A percentile compares a stretch with the other conserved stretches of the same genome.
Conservation (phyloP, 768 basidiomycete genomes). For the Rhodosporidiobolus sp. region DNA sequence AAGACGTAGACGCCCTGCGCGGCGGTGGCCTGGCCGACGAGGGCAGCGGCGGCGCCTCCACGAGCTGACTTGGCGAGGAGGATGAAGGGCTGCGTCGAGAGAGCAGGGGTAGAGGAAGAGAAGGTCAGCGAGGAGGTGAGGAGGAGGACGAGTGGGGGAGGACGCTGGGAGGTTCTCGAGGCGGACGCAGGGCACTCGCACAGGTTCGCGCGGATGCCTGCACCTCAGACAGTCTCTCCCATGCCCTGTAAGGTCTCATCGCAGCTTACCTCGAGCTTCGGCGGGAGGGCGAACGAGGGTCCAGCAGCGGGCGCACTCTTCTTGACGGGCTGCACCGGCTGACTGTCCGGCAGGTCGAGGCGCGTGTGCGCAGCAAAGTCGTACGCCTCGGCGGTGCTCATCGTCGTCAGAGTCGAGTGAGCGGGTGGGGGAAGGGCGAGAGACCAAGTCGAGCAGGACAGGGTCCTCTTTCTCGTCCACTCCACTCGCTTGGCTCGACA, state of each 20-base stretch:
- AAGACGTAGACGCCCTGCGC: conserved; percentile 91
- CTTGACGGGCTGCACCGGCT: neutral
- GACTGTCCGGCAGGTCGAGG: conserved; percentile 19
- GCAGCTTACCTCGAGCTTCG: conserved; percentile 41
- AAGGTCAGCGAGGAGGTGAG: neutral
- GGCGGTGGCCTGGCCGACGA: conserved; percentile 77
- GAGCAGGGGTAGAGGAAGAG: neutral
- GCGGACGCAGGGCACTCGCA: no score
- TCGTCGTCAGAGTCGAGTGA: neutral
- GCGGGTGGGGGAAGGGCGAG: no score
- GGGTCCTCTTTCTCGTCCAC: neutral
- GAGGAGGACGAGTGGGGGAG: neutral
- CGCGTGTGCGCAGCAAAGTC: conserved; percentile 33
- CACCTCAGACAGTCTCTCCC: no score
- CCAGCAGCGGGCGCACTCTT: conserved; percentile 2
- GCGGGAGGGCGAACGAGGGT: conserved; percentile 29
- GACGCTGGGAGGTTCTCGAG: no score
- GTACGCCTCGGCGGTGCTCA: neutral
- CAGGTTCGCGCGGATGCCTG: no score
- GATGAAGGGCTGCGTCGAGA: conserved; percentile 64
- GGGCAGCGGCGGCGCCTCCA: conserved; percentile 86
- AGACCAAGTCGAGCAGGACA: neutral
- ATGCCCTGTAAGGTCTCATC: neutral
- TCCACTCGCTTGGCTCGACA: neutral
- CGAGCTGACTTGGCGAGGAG: conserved; percentile 88